These are phyloP conservation scores for Cadophora sp. DNA, from an alignment of 2,329 filamentous ascomycete genomes.

Conservation along the genomic window DNA sequence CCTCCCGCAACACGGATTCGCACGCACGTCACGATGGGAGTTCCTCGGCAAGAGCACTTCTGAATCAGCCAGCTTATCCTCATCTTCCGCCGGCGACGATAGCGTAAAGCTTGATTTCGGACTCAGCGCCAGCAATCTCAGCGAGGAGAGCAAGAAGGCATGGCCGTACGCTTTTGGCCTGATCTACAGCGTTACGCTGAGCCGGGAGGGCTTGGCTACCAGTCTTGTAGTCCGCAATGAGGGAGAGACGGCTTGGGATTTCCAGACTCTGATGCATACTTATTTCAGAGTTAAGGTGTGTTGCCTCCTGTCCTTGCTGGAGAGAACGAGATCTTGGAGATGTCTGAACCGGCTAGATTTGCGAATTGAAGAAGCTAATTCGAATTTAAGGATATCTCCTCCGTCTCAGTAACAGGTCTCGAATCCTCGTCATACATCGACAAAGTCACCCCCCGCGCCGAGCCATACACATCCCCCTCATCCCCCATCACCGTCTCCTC, in stretches of 20 bases:
- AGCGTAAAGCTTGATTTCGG: constrained; percentile 96
- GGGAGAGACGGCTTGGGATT: constrained; percentile 81
- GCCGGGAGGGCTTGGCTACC: constrained; percentile 76
- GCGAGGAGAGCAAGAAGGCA: constrained; percentile 68
- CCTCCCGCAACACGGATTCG: constrained; percentile 94
- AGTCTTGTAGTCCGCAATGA: constrained; percentile 89
- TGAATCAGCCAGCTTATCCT: constrained; percentile 51
- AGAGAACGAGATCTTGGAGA: background rate
- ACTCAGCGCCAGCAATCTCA: constrained; percentile 75
- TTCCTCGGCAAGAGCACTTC: constrained; percentile 88
- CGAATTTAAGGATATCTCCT: constrained; percentile 73
- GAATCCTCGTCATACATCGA: constrained; percentile 79
- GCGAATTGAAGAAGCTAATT: constrained; percentile 7
- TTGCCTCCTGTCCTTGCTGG: constrained; percentile 24
- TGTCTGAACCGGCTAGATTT: background rate
- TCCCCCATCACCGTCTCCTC: constrained; percentile 69
- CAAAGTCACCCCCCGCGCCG: constrained; percentile 68
- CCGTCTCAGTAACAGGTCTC: constrained; percentile 76
- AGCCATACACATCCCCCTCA: constrained; percentile 68
- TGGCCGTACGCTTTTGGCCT: constrained; percentile 92
- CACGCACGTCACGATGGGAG: constrained; percentile 89
- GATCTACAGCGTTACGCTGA: constrained; percentile 90
- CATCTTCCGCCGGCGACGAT: constrained; percentile 56
- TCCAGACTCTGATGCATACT: constrained; percentile 89
- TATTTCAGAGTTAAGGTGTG: constrained; percentile 83